Base-by-base conservation (phyloP, 2,329 filamentous ascomycete genomes). In the Botryotinia calthae region DNA sequence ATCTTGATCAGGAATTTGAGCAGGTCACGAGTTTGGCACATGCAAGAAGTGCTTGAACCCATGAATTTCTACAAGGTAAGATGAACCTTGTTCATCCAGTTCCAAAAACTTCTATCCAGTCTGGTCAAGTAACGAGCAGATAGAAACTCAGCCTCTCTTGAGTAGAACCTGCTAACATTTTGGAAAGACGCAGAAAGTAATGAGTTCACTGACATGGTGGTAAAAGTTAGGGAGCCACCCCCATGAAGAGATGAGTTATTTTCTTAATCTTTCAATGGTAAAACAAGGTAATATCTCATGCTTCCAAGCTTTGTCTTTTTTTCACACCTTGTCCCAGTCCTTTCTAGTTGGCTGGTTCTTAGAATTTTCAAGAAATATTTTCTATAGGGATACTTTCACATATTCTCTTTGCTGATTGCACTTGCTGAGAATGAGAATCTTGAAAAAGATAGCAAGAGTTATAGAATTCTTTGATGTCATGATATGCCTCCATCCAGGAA, bases 41-140 rank as follows among this genome's bases (percentile, higher is more conserved):
- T 63, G 61, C 16, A 28, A n/a, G 25, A 4, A 28, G 12, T 7
- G 18, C 37, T 62, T 42, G 5, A 28, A 54, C 0, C 2, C 14
- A 40, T 28, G 25, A n/a, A 8, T 28, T 5, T 42, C 7, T 0
- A 25, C 12, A 20, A 48, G 20, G 2, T 10, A 16, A 48, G 62
- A 48, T 46, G 20, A 67, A 28, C 10, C 48, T 56, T 67, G 64
- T 40, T 22, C 31, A 54, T 25, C 1, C 18, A 28, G 31, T 46
- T 16, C 12, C n/a, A 34, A 25, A 12, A 6, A 31, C 48, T 28
- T 54, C 34, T 14, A 5, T 7, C 7, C 31, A 12, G 31, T 9
- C 42, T 65, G 2, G 7, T 1, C 22, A 31, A 6, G 1, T 8
- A 22, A 20, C 2, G 1, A 54, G 0, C 8, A 56, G 14, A 9